A percentile compares a stretch with the other conserved stretches of the same genome.
These are phyloP conservation scores for Calocybe gangraenosa DNA, from an alignment of 768 basidiomycete species.

Conservation along the genomic window DNA sequence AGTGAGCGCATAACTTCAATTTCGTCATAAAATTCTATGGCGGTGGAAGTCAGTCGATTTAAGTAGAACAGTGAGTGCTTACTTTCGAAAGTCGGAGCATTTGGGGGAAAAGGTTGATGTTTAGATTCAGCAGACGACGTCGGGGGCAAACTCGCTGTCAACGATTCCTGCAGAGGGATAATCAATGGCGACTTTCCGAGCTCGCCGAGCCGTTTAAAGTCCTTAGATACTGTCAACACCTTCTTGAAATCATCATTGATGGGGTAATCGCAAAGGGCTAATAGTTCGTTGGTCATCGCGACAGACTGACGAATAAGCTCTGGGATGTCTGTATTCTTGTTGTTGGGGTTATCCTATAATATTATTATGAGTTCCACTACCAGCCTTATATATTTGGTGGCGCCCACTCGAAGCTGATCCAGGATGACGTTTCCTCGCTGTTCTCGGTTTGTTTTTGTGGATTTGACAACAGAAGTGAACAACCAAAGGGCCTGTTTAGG, in stretches of 20 bases:
- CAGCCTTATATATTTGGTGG: neutral
- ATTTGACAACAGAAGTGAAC: constrained; percentile 84
- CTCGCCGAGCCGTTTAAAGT: constrained; percentile 51
- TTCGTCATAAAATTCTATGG: constrained; percentile 71
- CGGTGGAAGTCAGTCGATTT: neutral
- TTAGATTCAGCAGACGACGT: constrained; percentile 53
- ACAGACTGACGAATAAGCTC: constrained; percentile 50
- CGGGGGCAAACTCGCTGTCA: constrained; percentile 86
- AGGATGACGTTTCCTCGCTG: constrained; percentile 57
- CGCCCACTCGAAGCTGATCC: constrained; percentile 51
- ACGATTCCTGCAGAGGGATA: constrained; percentile 88
- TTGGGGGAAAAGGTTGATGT: constrained; percentile 78
- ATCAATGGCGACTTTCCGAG: constrained; percentile 68
- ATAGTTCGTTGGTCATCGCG: constrained; percentile 65
- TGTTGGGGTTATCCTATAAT: constrained; percentile 41
- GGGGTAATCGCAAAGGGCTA: constrained; percentile 58
- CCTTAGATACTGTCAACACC: constrained; percentile 44
- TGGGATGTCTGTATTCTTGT: constrained; percentile 37
- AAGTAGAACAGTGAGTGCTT: constrained; percentile 13
- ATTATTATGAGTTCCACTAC: neutral
- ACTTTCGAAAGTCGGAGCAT: constrained; percentile 78
- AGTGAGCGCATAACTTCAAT: constrained; percentile 90
- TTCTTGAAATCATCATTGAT: constrained; percentile 35
- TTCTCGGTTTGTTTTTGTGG: constrained; percentile 60
- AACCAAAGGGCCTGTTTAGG: constrained; percentile 94